A percentile compares a stretch with the other conserved stretches of the same genome.
Conservation (phyloP, 371 early-diverging fungal genomes). For the Blyttiomyces sp. region DNA sequence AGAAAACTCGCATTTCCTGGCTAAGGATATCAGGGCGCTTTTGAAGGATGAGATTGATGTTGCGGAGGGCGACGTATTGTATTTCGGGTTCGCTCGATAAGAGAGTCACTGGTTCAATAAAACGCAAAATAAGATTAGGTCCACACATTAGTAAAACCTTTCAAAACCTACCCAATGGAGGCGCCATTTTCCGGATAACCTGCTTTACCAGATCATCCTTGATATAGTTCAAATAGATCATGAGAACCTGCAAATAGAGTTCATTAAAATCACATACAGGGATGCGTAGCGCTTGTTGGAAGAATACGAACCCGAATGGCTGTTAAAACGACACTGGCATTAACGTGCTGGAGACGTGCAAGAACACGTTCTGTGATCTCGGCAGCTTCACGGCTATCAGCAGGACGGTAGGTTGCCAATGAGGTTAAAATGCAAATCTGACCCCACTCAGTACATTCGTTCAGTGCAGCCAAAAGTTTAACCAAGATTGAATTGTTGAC, state of each 20-base stretch:
- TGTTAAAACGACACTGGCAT: constrained; percentile 90
- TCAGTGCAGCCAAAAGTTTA: constrained; percentile 89
- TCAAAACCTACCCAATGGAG: constrained; percentile 72
- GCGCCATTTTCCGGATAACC: constrained; percentile 79
- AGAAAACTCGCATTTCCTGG: constrained; percentile 92
- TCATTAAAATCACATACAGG: not conserved
- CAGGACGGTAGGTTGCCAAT: constrained; percentile 80
- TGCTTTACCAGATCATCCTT: constrained; percentile 64
- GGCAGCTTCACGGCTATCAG: constrained; percentile 82
- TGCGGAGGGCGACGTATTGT: constrained; percentile 93
- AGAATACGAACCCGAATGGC: constrained; percentile 68
- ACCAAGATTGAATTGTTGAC: constrained; percentile 75
- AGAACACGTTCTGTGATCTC: constrained; percentile 87
- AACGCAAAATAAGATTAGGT: not conserved
- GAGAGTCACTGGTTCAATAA: constrained; percentile 66
- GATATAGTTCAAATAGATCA: constrained; percentile 74
- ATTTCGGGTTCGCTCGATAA: constrained; percentile 89
- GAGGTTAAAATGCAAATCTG: constrained; percentile 87
- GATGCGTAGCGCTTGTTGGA: not conserved
- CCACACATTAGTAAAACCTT: not conserved
- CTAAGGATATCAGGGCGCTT: constrained; percentile 83
- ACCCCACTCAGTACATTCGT: constrained; percentile 98
- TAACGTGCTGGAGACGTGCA: constrained; percentile 94
- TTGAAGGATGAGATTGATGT: constrained; percentile 93
- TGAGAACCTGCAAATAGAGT: constrained; percentile 64